phyloP scores from a whole-genome alignment of 176 grass and related monocot genomes.

The Avena sativa region DNA sequence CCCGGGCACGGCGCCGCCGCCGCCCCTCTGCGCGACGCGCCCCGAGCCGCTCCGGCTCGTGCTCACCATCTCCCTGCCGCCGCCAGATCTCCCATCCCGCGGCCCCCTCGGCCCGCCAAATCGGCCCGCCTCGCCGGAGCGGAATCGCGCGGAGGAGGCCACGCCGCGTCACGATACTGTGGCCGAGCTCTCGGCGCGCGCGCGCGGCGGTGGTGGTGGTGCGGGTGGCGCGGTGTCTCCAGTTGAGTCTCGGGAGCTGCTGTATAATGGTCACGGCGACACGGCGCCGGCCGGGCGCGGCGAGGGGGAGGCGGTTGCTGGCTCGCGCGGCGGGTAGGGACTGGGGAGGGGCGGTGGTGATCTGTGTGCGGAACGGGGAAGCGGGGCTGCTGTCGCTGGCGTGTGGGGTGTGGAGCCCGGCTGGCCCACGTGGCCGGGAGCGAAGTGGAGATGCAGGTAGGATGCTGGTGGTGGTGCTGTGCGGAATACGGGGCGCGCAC shows the following conservation, averaged over 20 bases:
- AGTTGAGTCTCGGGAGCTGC: background rate
- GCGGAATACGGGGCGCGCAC: background rate
- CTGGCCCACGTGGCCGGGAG: background rate
- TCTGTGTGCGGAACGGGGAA: background rate
- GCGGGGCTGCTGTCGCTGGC: background rate
- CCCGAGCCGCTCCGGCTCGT: conserved; percentile 45
- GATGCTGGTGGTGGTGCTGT: background rate
- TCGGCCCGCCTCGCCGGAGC: conserved; percentile 24
- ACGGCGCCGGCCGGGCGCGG: conserved; percentile 21
- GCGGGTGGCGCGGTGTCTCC: background rate
- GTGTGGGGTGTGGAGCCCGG: background rate
- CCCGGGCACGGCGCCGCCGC: conserved; percentile 30
- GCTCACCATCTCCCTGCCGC: conserved; percentile 57
- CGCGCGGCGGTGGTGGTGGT: background rate
- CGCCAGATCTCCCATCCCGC: conserved; percentile 52
- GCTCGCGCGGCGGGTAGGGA: background rate
- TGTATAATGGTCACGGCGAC: conserved; percentile 23
- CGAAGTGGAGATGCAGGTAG: background rate
- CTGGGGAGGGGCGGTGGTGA: background rate
- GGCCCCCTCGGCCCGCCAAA: conserved; percentile 40
- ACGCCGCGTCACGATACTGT: too few species aligned
- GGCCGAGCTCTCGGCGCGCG: conserved; percentile 7
- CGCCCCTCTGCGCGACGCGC: conserved; percentile 51
- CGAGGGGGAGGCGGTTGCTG: conserved; percentile 38
- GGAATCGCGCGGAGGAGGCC: background rate